Conservation (phyloP, 2,329 filamentous ascomycete species). For the Pseudogymnoascus sp. region DNA sequence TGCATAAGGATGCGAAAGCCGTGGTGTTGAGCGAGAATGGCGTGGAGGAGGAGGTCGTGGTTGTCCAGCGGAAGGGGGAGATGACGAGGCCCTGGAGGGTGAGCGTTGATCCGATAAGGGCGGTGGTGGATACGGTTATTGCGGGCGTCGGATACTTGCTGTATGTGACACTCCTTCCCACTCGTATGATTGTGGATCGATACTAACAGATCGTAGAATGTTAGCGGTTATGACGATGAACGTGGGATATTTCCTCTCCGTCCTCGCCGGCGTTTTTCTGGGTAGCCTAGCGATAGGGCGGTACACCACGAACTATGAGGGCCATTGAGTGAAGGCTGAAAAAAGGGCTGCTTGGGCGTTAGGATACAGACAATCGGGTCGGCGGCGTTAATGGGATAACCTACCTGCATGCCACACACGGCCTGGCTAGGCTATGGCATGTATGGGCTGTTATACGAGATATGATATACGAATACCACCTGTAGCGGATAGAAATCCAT, state of each 20-base stretch:
- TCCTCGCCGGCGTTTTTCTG: slow-evolving; percentile 73
- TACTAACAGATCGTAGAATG: slow-evolving; percentile 53
- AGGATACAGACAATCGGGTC: neutral
- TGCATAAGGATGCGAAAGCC: slow-evolving; percentile 45
- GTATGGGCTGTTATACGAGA: neutral
- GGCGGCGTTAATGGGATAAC: neutral
- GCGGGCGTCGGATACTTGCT: slow-evolving; percentile 76
- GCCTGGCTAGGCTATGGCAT: neutral
- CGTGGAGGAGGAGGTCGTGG: slow-evolving; percentile 69
- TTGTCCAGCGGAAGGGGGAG: slow-evolving; percentile 53
- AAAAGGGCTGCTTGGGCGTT: neutral
- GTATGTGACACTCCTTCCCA: slow-evolving; percentile 46
- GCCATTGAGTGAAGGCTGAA: neutral
- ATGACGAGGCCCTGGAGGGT: slow-evolving; percentile 67
- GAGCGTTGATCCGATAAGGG: slow-evolving; percentile 68
- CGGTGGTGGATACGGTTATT: slow-evolving; percentile 60
- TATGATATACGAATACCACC: slow-evolving; percentile 1
- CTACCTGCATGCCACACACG: neutral
- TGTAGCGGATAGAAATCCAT: neutral
- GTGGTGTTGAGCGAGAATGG: slow-evolving; percentile 67
- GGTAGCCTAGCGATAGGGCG: slow-evolving; percentile 56
- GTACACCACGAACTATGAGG: slow-evolving; percentile 17
- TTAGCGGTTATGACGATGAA: slow-evolving; percentile 87
- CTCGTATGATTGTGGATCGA: slow-evolving; percentile 1
- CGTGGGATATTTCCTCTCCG: slow-evolving; percentile 73